Evolutionary conservation across 257 asterid genomes (phyloP).

Genomic region (Solanum okadae): DNA sequence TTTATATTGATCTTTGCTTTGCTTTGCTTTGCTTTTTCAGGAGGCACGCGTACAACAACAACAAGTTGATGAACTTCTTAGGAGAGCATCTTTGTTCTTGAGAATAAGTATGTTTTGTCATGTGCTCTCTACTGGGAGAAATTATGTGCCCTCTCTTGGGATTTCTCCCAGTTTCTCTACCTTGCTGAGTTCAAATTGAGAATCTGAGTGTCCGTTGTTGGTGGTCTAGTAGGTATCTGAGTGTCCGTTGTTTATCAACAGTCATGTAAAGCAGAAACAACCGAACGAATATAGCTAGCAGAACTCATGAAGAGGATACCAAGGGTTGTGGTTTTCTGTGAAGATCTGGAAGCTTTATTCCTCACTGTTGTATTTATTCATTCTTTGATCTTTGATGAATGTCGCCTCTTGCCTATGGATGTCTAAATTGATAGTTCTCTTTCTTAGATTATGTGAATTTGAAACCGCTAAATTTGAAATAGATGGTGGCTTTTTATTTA

Average conservation of each 20-base stretch:
- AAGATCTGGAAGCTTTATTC: conserved; percentile 6
- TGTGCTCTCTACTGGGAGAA: background rate
- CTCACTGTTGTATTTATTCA: background rate
- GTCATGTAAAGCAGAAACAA: conserved; percentile 26
- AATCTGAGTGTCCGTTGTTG: too few relatives aligned
- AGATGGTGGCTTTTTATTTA: background rate
- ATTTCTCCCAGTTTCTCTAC: conserved; percentile 7
- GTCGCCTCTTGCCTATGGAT: background rate
- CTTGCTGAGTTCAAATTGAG: conserved; percentile 7
- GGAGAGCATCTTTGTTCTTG: conserved; percentile 4
- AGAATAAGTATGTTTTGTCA: conserved; percentile 1
- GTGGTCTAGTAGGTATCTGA: conserved; percentile 6
- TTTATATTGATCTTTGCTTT: conserved; percentile 6
- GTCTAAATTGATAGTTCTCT: background rate
- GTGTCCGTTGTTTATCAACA: conserved; percentile 8
- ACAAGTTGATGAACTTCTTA: conserved; percentile 11
- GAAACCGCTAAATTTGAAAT: background rate
- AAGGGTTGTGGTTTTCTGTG: conserved; percentile 11
- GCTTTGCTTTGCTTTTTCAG: conserved; percentile 6
- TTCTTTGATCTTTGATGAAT: background rate
- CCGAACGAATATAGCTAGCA: conserved; percentile 24
- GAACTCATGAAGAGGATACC: conserved; percentile 20
- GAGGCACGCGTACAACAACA: conserved; percentile 37
- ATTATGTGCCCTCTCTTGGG: background rate
- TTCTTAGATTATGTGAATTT: background rate